phyloP scores from a whole-genome alignment of 441 rosid genomes.

The Mallotus repandus region DNA sequence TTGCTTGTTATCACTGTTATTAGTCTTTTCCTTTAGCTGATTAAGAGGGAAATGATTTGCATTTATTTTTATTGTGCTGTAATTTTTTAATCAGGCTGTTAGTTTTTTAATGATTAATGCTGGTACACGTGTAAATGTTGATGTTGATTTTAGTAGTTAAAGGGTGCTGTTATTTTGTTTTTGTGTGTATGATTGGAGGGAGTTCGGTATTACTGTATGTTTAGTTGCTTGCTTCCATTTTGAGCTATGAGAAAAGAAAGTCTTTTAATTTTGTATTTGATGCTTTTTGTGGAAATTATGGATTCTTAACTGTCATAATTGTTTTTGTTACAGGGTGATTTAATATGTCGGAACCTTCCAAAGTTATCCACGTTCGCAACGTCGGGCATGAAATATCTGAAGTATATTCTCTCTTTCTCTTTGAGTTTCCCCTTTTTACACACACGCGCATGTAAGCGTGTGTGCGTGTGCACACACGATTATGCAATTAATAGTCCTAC shows the following conservation, averaged over 20 bases:
- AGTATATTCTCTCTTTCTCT: conserved; percentile 40
- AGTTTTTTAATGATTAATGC: neutral
- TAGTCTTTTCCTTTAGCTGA: neutral
- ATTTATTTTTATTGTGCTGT: neutral
- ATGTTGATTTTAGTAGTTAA: conserved; percentile 1
- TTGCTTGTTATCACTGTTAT: neutral
- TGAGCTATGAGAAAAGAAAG: neutral
- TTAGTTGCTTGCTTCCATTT: conserved; percentile 9
- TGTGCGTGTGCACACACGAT: neutral
- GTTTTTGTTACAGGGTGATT: conserved; percentile 32
- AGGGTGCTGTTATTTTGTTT: neutral
- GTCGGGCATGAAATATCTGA: conserved; percentile 98
- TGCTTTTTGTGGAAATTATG: neutral
- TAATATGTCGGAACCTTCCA: conserved; percentile 86
- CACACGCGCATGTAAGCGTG: neutral
- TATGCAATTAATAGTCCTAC: neutral
- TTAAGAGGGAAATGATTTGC: neutral
- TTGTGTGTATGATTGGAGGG: neutral
- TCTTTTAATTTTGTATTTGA: neutral
- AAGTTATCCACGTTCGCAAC: conserved; percentile 97
- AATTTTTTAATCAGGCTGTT: neutral
- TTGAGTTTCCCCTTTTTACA: neutral
- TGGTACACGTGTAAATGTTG: neutral
- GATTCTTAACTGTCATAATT: conserved; percentile 14
- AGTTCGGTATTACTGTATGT: neutral